These are phyloP conservation scores for Sphaerosporella brunnea DNA, from an alignment of 495 filamentous ascomycete genomes.

Conservation along the genomic window DNA sequence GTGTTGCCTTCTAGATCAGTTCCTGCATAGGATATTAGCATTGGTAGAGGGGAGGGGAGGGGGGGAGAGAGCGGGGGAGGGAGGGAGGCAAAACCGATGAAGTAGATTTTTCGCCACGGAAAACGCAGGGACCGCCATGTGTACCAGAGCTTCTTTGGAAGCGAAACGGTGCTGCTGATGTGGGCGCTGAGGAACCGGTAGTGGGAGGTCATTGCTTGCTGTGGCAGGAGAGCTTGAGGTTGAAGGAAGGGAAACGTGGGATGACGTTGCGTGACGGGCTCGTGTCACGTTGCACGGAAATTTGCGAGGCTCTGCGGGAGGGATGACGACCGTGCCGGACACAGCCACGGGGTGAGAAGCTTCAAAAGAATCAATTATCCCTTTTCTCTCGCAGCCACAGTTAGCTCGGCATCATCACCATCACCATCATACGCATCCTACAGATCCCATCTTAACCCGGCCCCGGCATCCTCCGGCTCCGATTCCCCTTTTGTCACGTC, in stretches of 20 bases:
- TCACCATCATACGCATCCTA: not conserved
- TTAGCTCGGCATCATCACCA: not conserved
- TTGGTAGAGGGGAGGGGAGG: conserved; percentile 1
- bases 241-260: too few relatives aligned
- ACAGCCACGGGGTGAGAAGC: too few relatives aligned
- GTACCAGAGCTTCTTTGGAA: conserved; percentile 38
- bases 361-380: too few relatives aligned
- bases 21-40: conserved; percentile 35
- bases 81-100: conserved; percentile 44
- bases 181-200: too few relatives aligned
- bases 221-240: too few relatives aligned
- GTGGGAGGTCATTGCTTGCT: too few relatives aligned
- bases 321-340: too few relatives aligned
- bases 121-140: conserved; percentile 71
- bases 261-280: too few relatives aligned
- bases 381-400: too few relatives aligned
- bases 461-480: not conserved
- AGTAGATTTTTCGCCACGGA: conserved; percentile 70
- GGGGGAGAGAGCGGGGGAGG: conserved; percentile 10
- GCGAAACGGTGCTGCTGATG: not conserved
- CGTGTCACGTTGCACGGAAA: too few relatives aligned
- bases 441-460: not conserved
- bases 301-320: too few relatives aligned
- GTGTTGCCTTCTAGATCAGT: conserved; percentile 77
- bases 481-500: not conserved